A percentile compares a stretch with the other conserved stretches of the same genome.
phyloP scores from a whole-genome alignment of 352 stramenopile species.

The Phytophthora citrophthora region DNA sequence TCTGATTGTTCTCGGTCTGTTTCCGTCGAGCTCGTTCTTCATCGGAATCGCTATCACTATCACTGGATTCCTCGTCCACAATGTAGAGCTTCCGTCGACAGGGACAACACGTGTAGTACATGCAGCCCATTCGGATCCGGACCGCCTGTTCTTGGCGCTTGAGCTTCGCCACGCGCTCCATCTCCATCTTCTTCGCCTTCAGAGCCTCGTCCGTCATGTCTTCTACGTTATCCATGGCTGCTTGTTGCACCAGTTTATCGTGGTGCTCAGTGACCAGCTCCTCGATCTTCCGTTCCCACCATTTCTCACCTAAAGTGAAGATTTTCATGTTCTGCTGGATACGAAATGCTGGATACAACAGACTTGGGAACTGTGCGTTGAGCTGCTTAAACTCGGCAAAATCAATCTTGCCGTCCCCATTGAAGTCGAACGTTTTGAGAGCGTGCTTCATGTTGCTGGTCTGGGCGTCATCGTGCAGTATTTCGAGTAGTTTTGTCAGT shows the following conservation, averaged over 20 bases:
- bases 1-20: slow-evolving; percentile 5
- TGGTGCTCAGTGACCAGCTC: slow-evolving; percentile 55
- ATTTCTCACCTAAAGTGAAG: slow-evolving; percentile 66
- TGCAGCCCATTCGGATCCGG: slow-evolving; percentile 70
- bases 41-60: slow-evolving; percentile 46
- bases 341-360: slow-evolving; percentile 73
- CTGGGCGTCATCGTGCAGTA: slow-evolving; percentile 65
- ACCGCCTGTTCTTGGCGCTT: slow-evolving; percentile 65
- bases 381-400: slow-evolving; percentile 75
- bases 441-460: slow-evolving; percentile 78
- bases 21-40: slow-evolving; percentile 32
- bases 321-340: slow-evolving; percentile 81
- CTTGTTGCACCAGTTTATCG: slow-evolving; percentile 45
- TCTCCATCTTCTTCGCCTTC: slow-evolving; percentile 36
- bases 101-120: slow-evolving; percentile 71
- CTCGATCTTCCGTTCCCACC: slow-evolving; percentile 69
- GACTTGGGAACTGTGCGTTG: slow-evolving; percentile 64
- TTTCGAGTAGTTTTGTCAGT: slow-evolving; percentile 67
- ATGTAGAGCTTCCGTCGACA: slow-evolving; percentile 66
- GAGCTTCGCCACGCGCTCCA: slow-evolving; percentile 36
- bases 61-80: slow-evolving; percentile 45
- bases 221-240: slow-evolving; percentile 33
- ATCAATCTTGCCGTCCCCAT: slow-evolving; percentile 75
- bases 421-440: slow-evolving; percentile 70
- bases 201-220: slow-evolving; percentile 39